Base-by-base conservation (phyloP, 2,329 filamentous ascomycete species). In the Pseudocercospora fijiensis region DNA sequence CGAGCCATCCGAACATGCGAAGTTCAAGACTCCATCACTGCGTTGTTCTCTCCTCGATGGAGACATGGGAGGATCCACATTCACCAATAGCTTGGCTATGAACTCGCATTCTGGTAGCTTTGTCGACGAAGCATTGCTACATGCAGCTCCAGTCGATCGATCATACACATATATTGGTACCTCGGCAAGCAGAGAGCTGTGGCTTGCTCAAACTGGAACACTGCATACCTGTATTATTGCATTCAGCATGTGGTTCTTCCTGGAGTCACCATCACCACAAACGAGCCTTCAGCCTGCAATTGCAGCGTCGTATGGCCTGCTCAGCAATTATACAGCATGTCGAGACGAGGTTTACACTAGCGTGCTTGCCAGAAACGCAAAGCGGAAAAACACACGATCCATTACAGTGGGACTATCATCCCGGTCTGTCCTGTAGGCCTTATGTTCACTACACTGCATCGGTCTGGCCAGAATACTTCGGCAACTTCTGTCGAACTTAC, bases 371-470 rank as follows among this genome's bases (percentile, higher is more conserved):
- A n/a, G 24, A 30, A 27, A 18, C 10, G 49, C 24, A 28, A 27
- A 53, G 49, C 7, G 49, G 16, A 30, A 27, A 26, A 53, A 30
- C 26, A 28, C 49, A 26, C 16, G 26, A 53, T 18, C 22, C 22
- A 24, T n/a, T 30, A 24, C 22, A 53, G 49, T 53, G 49, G 49
- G 16, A 28, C 49, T 24, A 18, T 7, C 49, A 53, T 53, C 49
- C 49, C 3, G 49, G 49, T 26, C 26, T 49, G 45, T 18, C 45
- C 45, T 49, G 45, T 18, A 49, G 45, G 10, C 45, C 20, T 49
- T 28, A 53, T 53, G 49, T 53, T 53, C 49, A 53, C 26, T 53
- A 53, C 49, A 27, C 49, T 53, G 49, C 26, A 53, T 53, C 26
- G 49, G 49, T 11, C 49, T 28, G 18, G 22, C 26, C 49, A 13